Evolutionary conservation across 306 rosid species (phyloP).

Genomic region (Benincasa hispida): DNA sequence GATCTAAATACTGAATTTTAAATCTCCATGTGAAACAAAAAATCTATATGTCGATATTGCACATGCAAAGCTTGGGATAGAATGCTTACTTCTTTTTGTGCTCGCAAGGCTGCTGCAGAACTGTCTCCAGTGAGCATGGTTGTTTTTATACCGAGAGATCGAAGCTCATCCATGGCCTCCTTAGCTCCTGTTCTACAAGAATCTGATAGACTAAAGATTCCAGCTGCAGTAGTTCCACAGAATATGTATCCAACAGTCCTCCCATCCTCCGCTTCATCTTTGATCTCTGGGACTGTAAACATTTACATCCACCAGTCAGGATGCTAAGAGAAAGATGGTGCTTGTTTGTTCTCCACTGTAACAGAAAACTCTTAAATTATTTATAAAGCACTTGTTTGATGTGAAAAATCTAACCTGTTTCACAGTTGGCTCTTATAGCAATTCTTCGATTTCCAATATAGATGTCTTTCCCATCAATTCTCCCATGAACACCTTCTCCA

Average conservation of each 20-base stretch:
- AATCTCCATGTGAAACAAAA: neutral
- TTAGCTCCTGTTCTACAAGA: constrained; percentile 62
- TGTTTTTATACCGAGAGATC: constrained; percentile 57
- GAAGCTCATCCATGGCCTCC: constrained; percentile 56
- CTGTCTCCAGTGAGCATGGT: constrained; percentile 90
- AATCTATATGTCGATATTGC: neutral
- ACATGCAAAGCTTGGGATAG: neutral
- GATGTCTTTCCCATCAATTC: constrained; percentile 47
- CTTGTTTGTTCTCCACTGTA: neutral
- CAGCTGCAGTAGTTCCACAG: constrained; percentile 32
- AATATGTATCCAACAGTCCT: constrained; percentile 70
- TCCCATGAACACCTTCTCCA: constrained; percentile 82
- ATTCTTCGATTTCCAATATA: constrained; percentile 70
- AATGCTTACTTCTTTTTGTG: constrained; percentile 57
- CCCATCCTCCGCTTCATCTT: constrained; percentile 43
- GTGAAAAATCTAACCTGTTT: constrained; percentile 35
- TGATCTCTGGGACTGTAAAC: constrained; percentile 38
- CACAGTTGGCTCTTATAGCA: constrained; percentile 46
- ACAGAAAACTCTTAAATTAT: neutral
- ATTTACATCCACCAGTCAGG: constrained; percentile 8
- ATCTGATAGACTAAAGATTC: constrained; percentile 61
- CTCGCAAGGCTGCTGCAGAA: constrained; percentile 60
- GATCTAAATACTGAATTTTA: neutral
- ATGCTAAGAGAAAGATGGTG: neutral
- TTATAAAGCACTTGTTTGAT: neutral